These are phyloP conservation scores for Colletotrichum phormii DNA, from an alignment of 2,329 filamentous ascomycete species.

Conservation along the genomic window DNA sequence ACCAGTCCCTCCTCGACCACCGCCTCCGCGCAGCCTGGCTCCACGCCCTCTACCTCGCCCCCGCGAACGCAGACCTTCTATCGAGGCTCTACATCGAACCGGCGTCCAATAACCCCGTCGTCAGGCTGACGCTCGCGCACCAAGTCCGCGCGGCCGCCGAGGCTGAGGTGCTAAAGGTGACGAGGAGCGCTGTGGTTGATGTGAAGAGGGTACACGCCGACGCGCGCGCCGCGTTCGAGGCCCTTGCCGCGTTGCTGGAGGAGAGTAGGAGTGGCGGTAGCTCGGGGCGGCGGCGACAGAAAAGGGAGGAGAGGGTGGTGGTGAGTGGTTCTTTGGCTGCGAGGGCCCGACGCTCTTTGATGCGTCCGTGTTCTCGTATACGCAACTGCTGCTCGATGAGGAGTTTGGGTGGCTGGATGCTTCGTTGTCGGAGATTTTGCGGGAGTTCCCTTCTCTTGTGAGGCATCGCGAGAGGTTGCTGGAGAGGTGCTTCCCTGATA, in stretches of 20 bases:
- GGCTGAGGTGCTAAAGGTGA: constrained; percentile 76
- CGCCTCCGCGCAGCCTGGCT: constrained; percentile 90
- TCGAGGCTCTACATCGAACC: constrained; percentile 77
- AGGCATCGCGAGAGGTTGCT: constrained; percentile 51
- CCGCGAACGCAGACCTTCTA: constrained; percentile 75
- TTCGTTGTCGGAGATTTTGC: constrained; percentile 67
- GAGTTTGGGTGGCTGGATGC: constrained; percentile 72
- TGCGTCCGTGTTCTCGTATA: constrained; percentile 90
- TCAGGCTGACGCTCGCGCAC: constrained; percentile 71
- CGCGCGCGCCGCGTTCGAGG: constrained; percentile 57
- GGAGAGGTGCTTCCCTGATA: constrained; percentile 26
- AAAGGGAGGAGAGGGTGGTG: constrained; percentile 10
- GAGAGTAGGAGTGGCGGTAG: constrained; percentile 33
- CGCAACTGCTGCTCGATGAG: constrained; percentile 80
- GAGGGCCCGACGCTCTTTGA: constrained; percentile 80
- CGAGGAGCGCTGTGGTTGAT: constrained; percentile 51
- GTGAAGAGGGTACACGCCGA: constrained; percentile 53
- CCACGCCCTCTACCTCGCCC: constrained; percentile 82
- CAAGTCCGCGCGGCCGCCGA: constrained; percentile 81
- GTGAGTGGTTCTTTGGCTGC: constrained; percentile 61
- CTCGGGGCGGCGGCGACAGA: not conserved
- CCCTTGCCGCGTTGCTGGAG: constrained; percentile 57
- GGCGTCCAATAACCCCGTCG: constrained; percentile 68
- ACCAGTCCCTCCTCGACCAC: constrained; percentile 80
- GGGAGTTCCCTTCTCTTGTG: constrained; percentile 70